Evolutionary conservation across 371 early-diverging fungal genomes (phyloP).

Genomic region (Lichtheimia ramosa): DNA sequence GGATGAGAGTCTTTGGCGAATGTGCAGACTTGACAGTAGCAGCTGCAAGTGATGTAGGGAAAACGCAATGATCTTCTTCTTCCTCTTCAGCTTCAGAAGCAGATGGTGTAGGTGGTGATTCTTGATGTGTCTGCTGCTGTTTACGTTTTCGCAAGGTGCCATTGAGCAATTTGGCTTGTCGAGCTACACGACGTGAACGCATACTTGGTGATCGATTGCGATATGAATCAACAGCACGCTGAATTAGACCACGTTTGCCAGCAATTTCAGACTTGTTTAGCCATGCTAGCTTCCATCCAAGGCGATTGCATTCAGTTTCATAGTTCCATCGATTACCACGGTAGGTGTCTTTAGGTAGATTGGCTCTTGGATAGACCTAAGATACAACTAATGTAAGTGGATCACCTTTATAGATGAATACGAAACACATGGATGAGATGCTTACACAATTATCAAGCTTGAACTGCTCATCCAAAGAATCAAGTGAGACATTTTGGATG

Average conservation of each 20-base stretch:
- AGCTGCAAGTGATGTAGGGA: conserved; percentile 21
- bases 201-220: conserved; percentile 84
- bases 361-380: conserved; percentile 68
- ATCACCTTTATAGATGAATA: not conserved
- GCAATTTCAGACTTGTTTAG: conserved; percentile 84
- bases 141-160: conserved; percentile 46
- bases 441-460: conserved; percentile 78
- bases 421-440: not conserved
- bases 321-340: conserved; percentile 93
- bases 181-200: conserved; percentile 79
- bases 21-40: conserved; percentile 33
- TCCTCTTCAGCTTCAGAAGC: conserved; percentile 24
- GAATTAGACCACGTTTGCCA: conserved; percentile 90
- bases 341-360: conserved; percentile 69
- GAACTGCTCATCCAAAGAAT: conserved; percentile 69
- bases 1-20: conserved; percentile 43
- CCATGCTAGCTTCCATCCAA: conserved; percentile 92
- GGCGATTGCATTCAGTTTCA: conserved; percentile 88
- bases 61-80: conserved; percentile 16
- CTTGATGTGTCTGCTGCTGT: conserved; percentile 12
- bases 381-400: not conserved
- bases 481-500: conserved; percentile 63
- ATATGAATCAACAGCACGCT: conserved; percentile 94
- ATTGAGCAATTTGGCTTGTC: conserved; percentile 75
- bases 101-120: not conserved